phyloP scores from a whole-genome alignment of 805 yeast genomes.

The Yarrowia osloensis region DNA sequence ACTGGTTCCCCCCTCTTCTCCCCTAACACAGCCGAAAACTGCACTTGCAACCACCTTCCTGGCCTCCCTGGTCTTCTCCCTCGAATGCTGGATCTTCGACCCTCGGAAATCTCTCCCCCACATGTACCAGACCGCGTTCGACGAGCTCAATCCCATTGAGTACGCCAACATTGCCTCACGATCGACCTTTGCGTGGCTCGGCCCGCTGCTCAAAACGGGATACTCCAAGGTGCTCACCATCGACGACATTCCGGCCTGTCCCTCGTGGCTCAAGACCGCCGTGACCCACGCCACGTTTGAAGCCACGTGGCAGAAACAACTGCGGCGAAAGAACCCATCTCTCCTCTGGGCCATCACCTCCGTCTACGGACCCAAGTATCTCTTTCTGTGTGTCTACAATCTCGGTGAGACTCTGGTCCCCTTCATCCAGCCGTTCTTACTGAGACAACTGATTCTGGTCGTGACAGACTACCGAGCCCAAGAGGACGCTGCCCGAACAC shows the following conservation, averaged over 20 bases:
- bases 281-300: slow-evolving; percentile 31
- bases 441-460: slow-evolving; percentile 47
- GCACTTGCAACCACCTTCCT: not conserved
- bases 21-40: not conserved
- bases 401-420: slow-evolving; percentile 49
- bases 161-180: slow-evolving; percentile 54
- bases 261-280: slow-evolving; percentile 43
- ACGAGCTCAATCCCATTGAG: slow-evolving; percentile 38
- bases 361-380: slow-evolving; percentile 48
- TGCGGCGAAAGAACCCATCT: slow-evolving; percentile 34
- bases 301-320: slow-evolving; percentile 36
- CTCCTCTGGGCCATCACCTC: slow-evolving; percentile 36
- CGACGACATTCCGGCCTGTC: slow-evolving; percentile 41
- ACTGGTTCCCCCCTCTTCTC: too few species aligned
- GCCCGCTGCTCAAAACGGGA: slow-evolving; percentile 57
- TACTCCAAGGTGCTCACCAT: slow-evolving; percentile 49
- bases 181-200: slow-evolving; percentile 62
- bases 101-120: slow-evolving; percentile 16
- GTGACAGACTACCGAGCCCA: slow-evolving; percentile 52
- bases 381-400: slow-evolving; percentile 50
- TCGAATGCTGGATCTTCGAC: slow-evolving; percentile 13
- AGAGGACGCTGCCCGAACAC: slow-evolving; percentile 5
- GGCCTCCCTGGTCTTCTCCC: slow-evolving; percentile 28
- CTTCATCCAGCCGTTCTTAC: slow-evolving; percentile 48
- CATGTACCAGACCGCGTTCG: not conserved